Conservation (phyloP, 1,284 basidiomycete genomes). For the Pisolithus thermaeus region DNA sequence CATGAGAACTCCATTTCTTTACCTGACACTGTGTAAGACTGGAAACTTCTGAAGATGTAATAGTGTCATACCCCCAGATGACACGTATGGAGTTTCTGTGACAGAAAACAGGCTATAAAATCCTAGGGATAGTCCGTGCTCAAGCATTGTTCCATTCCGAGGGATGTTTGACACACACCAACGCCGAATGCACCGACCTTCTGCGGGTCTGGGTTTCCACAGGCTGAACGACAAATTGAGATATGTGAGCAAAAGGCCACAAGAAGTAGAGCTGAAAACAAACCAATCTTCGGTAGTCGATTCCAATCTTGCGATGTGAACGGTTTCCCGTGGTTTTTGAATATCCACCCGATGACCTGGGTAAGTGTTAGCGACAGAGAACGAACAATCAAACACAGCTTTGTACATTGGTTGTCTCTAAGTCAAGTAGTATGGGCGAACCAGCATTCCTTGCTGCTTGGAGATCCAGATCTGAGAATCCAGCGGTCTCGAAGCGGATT, state of each 20-base stretch:
- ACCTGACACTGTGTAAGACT: constrained; percentile 32
- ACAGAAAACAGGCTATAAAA: constrained; percentile 81
- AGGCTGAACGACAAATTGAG: constrained; percentile 42
- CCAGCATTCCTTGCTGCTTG: constrained; percentile 1
- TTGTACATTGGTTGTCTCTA: constrained; percentile 49
- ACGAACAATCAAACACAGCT: too few species aligned
- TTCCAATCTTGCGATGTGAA: constrained; percentile 89
- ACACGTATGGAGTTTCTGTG: constrained; percentile 90
- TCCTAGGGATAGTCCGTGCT: constrained; percentile 32
- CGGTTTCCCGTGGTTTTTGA: too few species aligned
- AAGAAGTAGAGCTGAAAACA: constrained; percentile 12
- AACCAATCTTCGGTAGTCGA: constrained; percentile 82
- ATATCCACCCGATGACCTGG: too few species aligned
- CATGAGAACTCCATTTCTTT: constrained; percentile 98
- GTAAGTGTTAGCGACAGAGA: too few species aligned
- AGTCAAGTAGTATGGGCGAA: constrained; percentile 42
- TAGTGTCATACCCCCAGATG: constrained; percentile 62
- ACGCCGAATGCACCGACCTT: constrained; percentile 89
- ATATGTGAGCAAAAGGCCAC: background rate
- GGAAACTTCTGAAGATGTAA: background rate
- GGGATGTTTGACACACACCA: constrained; percentile 38
- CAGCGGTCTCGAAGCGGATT: constrained; percentile 74
- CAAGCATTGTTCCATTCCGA: background rate
- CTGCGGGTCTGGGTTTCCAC: constrained; percentile 79
- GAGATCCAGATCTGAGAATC: constrained; percentile 35